Evolutionary conservation across 1,284 basidiomycete genomes (phyloP), one percentile per base, ranked within the genome.

Genomic region (Ustilago hordei): DNA sequence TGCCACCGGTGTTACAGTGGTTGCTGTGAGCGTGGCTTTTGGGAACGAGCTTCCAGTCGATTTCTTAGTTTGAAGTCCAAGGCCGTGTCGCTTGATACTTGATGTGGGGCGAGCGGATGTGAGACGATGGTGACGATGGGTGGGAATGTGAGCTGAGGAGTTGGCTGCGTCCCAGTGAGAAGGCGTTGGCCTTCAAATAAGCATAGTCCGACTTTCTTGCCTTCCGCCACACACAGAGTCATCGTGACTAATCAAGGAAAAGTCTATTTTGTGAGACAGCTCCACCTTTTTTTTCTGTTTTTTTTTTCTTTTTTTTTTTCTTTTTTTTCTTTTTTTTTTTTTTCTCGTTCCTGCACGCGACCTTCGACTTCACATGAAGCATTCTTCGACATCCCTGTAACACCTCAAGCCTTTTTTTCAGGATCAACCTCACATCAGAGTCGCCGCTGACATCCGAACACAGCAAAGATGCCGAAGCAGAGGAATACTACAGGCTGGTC

Each of bases 401-500:
- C 47, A 28, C 23, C 34, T 15, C 17, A 52, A 34, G 28, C 35
- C 19, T 23, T 12, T 35, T 13, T 13, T 36, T 19, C 31, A 35
- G 6, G 34, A 9, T 19, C 50, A 13, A 19, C 17, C 23, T 28
- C 23, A 28, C 9, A 15, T 38, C 17, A 13, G 12, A 15, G 15
- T 2, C 38, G 13, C 7, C 19, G 11, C 17, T 36, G 19, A 43
- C 36, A 38, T 32, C 12, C 28, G 3, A 36, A 19, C 35, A 19
- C n/a, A 8, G 12, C 19, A 7, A 59, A 15, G 32, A 78, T 78
- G 75, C 75, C 75, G 4, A 71, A 52, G 45, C 67, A 75, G 19
- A 55, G 76, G 17, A 78, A 78, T 35, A 71, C 68, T 17, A 71
- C 76, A n/a, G 76, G 76, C 36, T 78, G 69, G 65, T 54, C 61